These are phyloP conservation scores for Lunularia cruciata DNA, from an alignment of 225 moss, liverwort and hornwort species.

Conservation along the genomic window DNA sequence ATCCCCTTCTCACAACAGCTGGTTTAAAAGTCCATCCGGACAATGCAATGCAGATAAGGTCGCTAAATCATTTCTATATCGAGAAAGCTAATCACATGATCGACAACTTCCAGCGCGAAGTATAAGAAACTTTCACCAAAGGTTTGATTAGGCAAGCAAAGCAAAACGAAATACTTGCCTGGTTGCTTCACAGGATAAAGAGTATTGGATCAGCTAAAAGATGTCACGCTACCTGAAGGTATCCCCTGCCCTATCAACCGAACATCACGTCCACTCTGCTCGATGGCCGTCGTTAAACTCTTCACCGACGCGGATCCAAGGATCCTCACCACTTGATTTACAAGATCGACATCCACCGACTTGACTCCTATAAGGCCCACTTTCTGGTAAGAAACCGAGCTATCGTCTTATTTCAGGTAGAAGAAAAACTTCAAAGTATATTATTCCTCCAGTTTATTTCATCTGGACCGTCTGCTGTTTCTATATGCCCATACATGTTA, in stretches of 20 bases:
- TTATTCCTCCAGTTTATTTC: background rate
- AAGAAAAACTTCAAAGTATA: background rate
- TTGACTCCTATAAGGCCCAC: slow-evolving; percentile 61
- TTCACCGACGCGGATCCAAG: slow-evolving; percentile 73
- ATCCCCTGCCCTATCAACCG: slow-evolving; percentile 94
- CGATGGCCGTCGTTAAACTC: slow-evolving; percentile 67
- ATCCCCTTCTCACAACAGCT: no score
- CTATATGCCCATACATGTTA: no score
- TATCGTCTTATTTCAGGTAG: background rate
- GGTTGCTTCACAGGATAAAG: no score
- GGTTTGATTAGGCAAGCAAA: no score
- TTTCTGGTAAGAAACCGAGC: background rate
- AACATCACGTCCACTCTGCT: slow-evolving; percentile 80
- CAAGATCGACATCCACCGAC: slow-evolving; percentile 74
- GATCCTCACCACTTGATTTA: slow-evolving; percentile 84
- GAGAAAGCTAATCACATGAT: no score
- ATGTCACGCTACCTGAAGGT: slow-evolving; percentile 59
- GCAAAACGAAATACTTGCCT: no score
- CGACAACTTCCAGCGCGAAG: no score
- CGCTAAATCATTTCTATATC: no score
- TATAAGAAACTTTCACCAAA: no score
- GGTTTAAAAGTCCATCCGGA: no score
- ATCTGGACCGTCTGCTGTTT: background rate
- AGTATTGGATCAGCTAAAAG: no score
- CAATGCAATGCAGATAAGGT: no score